Percentiles rank a stretch among this genome's conserved stretches.
Evolutionary conservation across 768 basidiomycete species (phyloP).

Genomic region (Collybia sp.): DNA sequence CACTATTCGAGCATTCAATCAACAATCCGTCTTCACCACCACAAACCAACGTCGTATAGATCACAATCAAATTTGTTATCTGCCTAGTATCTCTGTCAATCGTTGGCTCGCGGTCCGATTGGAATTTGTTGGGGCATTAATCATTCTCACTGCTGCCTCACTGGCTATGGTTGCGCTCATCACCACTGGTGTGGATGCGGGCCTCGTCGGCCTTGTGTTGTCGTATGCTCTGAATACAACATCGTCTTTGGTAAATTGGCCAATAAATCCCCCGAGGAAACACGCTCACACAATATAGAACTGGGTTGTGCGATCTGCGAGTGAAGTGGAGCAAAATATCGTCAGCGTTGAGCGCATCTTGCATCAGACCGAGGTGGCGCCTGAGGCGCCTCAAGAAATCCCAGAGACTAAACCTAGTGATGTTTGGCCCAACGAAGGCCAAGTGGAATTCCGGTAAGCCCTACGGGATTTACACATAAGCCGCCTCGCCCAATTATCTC

Average conservation of each 20-base stretch:
- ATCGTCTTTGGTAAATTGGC: slow-evolving; percentile 59
- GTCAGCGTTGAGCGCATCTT: slow-evolving; percentile 86
- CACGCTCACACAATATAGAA: slow-evolving; percentile 39
- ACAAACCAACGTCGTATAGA: slow-evolving; percentile 76
- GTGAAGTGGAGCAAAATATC: slow-evolving; percentile 88
- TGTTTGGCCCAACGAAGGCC: slow-evolving; percentile 72
- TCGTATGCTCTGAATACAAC: slow-evolving; percentile 84
- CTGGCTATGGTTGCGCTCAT: slow-evolving; percentile 68
- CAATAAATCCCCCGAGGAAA: background rate
- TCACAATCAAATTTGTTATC: slow-evolving; percentile 77
- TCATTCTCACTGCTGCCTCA: slow-evolving; percentile 69
- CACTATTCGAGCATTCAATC: slow-evolving; percentile 79
- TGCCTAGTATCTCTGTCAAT: slow-evolving; percentile 70
- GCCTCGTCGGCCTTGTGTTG: slow-evolving; percentile 81
- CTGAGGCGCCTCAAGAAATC: slow-evolving; percentile 74
- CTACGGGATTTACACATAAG: background rate
- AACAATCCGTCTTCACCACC: slow-evolving; percentile 61
- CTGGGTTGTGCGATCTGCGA: slow-evolving; percentile 78
- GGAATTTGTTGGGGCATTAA: slow-evolving; percentile 77
- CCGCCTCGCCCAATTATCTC: background rate
- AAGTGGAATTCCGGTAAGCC: slow-evolving; percentile 65
- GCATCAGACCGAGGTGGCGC: slow-evolving; percentile 68
- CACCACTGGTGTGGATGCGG: slow-evolving; percentile 78
- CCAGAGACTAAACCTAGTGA: slow-evolving; percentile 47
- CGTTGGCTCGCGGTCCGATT: slow-evolving; percentile 83